These are phyloP conservation scores for Pleodorina starrii DNA, from an alignment of 139 green algal genomes.

Conservation along the genomic window DNA sequence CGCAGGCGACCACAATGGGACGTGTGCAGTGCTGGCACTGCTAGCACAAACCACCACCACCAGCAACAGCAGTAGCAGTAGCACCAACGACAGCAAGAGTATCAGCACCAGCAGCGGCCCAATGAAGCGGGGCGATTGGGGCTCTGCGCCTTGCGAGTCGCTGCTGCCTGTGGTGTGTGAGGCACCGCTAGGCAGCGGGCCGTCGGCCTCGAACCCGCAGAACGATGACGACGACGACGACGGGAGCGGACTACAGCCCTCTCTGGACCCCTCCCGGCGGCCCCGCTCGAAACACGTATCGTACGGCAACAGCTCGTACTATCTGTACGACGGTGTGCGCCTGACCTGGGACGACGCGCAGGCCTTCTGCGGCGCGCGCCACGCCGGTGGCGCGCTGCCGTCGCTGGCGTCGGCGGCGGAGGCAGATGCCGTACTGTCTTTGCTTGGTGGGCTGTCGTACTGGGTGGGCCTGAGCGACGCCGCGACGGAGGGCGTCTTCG, in stretches of 20 bases:
- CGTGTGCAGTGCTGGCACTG: neutral
- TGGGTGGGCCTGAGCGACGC: constrained; percentile 24
- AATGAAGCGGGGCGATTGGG: neutral
- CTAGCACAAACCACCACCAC: neutral
- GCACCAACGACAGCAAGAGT: neutral
- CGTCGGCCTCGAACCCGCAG: neutral
- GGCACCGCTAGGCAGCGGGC: neutral
- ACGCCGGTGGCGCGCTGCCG: neutral
- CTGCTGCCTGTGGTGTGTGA: constrained; percentile 29
- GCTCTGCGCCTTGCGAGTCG: neutral
- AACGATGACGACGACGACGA: constrained; percentile 1
- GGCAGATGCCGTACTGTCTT: neutral
- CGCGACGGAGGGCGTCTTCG: neutral
- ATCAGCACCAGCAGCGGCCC: neutral
- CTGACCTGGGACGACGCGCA: neutral
- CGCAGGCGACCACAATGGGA: too few relatives aligned
- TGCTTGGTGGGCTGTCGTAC: neutral
- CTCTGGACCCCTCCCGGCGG: neutral
- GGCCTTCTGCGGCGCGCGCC: neutral
- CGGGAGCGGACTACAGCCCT: neutral
- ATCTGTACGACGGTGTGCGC: constrained; percentile 19
- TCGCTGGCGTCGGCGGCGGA: neutral
- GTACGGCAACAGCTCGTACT: constrained; percentile 1
- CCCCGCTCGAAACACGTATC: neutral
- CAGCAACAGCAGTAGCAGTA: neutral